Evolutionary conservation across 164 flowering plant genomes (phyloP).

Genomic region (Magnolia sinica): DNA sequence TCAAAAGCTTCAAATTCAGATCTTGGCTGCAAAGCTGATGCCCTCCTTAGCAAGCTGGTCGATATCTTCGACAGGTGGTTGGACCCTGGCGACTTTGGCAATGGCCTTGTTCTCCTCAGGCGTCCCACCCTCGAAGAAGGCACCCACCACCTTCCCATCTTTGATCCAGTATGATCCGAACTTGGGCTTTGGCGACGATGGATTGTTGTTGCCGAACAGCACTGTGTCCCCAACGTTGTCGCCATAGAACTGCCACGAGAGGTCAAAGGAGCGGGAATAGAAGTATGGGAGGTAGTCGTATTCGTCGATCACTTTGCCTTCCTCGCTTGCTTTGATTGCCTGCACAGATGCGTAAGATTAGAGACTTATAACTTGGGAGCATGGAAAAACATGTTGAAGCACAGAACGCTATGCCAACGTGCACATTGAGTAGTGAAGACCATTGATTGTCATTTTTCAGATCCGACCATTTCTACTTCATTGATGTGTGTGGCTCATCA

Average conservation of each 20-base stretch:
- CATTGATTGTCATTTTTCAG: too few relatives aligned
- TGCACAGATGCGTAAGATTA: constrained; percentile 21
- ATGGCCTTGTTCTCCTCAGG: constrained; percentile 94
- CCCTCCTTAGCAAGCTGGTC: constrained; percentile 66
- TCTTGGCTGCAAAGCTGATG: constrained; percentile 66
- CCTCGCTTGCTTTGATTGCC: constrained; percentile 85
- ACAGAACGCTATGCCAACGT: background rate
- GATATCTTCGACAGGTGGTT: constrained; percentile 57
- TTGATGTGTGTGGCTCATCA: too few relatives aligned
- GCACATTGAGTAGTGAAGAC: too few relatives aligned
- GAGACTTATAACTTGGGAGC: background rate
- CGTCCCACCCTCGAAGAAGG: constrained; percentile 90
- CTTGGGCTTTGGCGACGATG: constrained; percentile 59
- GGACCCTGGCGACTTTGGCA: constrained; percentile 81
- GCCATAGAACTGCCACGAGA: constrained; percentile 98
- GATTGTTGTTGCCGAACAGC: constrained; percentile 73
- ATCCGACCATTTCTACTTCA: too few relatives aligned
- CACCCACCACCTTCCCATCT: constrained; percentile 83
- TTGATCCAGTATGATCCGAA: constrained; percentile 96
- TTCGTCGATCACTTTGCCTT: constrained; percentile 65
- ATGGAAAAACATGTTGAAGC: background rate
- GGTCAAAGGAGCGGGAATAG: constrained; percentile 88
- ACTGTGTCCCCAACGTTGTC: constrained; percentile 94
- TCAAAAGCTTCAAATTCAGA: constrained; percentile 27
- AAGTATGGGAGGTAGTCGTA: constrained; percentile 95